Base-by-base conservation (phyloP, 345 rosid genomes). In the Citrus trifoliata region DNA sequence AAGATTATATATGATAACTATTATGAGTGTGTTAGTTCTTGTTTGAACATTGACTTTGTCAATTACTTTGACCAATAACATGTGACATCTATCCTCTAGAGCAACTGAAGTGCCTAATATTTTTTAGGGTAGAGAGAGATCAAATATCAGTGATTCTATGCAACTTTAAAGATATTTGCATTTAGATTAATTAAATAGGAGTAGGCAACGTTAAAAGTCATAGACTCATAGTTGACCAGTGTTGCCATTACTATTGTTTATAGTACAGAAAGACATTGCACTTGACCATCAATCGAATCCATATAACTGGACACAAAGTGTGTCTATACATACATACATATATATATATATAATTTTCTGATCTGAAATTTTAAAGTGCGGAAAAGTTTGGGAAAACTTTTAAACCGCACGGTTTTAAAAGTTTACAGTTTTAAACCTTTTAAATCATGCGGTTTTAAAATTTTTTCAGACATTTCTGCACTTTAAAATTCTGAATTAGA, bases 381-480 rank as follows among this genome's bases (percentile, higher is more conserved):
- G 33, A 0, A 32, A 32, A 32, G 0, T 32, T 0, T 32, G 5
- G 0, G 0, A 32, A 32, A 32, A 3, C 0, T 30, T 30, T 30
- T 3, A 30, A 30, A 30, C 4, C 2, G 32, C 4, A 30, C 32
- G 33, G 4, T 32, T 32, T 32, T 32, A 32, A 32, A 32, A 2
- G 0, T 0, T 4, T 32, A 32, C 0, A 32, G 0, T 32, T 32
- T 32, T 32, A 32, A 32, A 0, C 33, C 4, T 32, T 32, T 32
- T 32, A 32, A 32, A 32, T 32, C 5, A 4, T 32, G 33, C 0
- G 0, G 33, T 32, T 32, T 32, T 32, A 32, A 32, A 32, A 0
- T 32, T 32, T 32, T 32, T 4, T 0, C 0, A 0, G 0, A 32
- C 0, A 4, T 32, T 32, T 5, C 4, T 0, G 0, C 33, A 32